Evolutionary conservation across 805 yeast species (phyloP), one percentile per base, ranked within the genome.

Genomic region (Candida krabiensis): DNA sequence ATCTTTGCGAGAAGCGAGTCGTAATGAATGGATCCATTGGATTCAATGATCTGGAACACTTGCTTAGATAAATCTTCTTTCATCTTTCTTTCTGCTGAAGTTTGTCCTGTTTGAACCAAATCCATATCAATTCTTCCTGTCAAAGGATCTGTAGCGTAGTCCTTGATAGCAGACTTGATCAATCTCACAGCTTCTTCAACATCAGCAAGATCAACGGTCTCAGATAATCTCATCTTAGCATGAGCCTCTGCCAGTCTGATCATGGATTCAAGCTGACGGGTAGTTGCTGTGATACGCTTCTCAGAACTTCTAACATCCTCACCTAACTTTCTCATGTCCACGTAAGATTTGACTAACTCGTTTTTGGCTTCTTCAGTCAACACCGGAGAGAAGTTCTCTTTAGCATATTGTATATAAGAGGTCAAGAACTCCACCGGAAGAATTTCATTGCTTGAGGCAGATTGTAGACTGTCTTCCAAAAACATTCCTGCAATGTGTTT

Each of bases 81-180:
- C 58, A 82, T 60, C 52, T 80, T 75, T 61, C 96, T 73, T 61
- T 90, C 96, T 3, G 91, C 86, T 2, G 86, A 74, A 0, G 96
- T 86, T 32, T 90, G 89, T 33, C 98, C 99, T 0, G 98, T 93
- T 66, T 91, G 97, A 19, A 93, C 90, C 59, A 93, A 71, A 60
- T 89, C 96, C 96, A 93, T 89, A 60, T 93, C 99, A 49, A 93
- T 93, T 54, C 93, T 78, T 21, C 99, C 99, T 0, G 99, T 91
- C 24, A 83, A 70, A 17, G 99, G 99, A 66, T 93, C 99, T 3
- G 96, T 93, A 12, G 99, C 99, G 60, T 93, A 93, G 48, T 93
- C 98, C 61, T 93, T 93, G 49, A 93, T 86, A 11, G 99, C 99
- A 3, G 95, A 78, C 52, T 85, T 81, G 58, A 91, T 93, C 49